These are phyloP conservation scores for Phytophthora pistaciae DNA, from an alignment of 352 stramenopile genomes.

Conservation along the genomic window DNA sequence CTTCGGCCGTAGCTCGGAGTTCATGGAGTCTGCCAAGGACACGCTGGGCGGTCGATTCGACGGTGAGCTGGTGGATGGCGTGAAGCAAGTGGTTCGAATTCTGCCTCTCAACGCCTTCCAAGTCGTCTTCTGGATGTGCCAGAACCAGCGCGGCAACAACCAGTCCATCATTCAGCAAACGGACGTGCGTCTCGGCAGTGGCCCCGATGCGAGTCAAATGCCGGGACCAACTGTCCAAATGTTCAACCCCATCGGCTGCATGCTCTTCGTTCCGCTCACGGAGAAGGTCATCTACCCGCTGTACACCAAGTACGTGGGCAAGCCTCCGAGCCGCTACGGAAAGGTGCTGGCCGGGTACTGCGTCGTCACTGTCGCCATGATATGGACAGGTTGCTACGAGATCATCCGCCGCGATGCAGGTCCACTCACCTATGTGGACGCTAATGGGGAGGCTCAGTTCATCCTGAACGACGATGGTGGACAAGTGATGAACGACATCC, in stretches of 20 bases:
- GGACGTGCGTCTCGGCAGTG: background rate
- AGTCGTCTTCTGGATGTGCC: background rate
- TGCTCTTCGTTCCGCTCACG: background rate
- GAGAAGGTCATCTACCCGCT: background rate
- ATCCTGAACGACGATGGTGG: background rate
- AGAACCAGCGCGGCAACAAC: conserved; percentile 1
- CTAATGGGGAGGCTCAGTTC: background rate
- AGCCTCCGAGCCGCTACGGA: background rate
- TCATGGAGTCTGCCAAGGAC: conserved; percentile 1
- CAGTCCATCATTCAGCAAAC: background rate
- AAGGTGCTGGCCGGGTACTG: background rate
- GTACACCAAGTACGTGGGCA: background rate
- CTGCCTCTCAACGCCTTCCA: background rate
- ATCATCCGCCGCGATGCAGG: background rate
- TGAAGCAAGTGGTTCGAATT: background rate
- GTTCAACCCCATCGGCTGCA: background rate
- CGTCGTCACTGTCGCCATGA: background rate
- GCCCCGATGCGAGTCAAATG: background rate
- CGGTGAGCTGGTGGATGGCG: background rate
- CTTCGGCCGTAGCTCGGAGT: background rate
- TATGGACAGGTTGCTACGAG: background rate
- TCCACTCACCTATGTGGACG: background rate
- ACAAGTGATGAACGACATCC: background rate
- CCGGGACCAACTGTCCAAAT: background rate
- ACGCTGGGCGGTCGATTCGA: background rate